These are phyloP conservation scores for Urochloa ruziziensis DNA, from an alignment of 176 grass and related monocot genomes.

Conservation along the genomic window DNA sequence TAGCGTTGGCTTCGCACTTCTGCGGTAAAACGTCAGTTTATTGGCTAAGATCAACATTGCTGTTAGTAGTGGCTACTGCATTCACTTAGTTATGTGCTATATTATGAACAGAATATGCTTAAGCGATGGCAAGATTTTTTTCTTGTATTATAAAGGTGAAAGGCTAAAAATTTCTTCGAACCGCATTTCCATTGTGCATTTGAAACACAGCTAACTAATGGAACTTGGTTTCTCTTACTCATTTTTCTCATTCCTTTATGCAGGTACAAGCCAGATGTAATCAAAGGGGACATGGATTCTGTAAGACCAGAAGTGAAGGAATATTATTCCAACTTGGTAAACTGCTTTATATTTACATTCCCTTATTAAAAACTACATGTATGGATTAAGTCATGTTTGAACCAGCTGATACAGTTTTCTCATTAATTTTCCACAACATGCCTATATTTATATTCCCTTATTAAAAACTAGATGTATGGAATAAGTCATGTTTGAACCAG, in stretches of 20 bases:
- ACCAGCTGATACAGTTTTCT: background rate
- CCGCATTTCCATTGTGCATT: background rate
- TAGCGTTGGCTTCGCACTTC: conserved; percentile 3
- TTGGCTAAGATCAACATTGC: conserved; percentile 1
- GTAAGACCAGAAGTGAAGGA: conserved; percentile 79
- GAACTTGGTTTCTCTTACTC: background rate
- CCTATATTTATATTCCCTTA: background rate
- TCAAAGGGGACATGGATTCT: conserved; percentile 96
- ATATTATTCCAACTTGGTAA: conserved; percentile 87
- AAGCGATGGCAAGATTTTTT: background rate
- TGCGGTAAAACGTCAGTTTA: background rate
- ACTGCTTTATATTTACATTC: background rate
- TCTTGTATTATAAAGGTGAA: background rate
- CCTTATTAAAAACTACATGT: background rate
- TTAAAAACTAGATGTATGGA: background rate
- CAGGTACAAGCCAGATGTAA: conserved; percentile 58
- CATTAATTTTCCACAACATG: background rate
- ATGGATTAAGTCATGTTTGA: background rate
- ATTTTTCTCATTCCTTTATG: background rate
- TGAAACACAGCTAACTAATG: background rate
- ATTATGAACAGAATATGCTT: background rate
- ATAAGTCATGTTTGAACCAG: background rate
- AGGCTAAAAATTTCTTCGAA: background rate
- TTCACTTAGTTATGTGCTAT: background rate
- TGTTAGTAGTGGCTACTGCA: background rate